Conservation (phyloP, 176 grass and related monocot genomes). For the Carex parvula region DNA sequence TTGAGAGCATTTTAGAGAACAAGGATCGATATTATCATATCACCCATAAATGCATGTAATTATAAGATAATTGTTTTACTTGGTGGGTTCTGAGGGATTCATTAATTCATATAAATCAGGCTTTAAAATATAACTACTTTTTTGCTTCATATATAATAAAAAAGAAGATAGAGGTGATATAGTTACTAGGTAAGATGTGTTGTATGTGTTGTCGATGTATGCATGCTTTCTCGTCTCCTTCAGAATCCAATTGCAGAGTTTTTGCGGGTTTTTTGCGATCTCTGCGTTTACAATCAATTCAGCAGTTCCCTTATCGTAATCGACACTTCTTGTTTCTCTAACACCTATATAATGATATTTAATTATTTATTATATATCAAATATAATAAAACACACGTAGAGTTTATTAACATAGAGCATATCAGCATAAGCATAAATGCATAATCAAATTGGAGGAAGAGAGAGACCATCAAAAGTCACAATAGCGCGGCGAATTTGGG, state of each 20-base stretch:
- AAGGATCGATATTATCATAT: too few relatives aligned
- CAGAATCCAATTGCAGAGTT: conserved; percentile 15
- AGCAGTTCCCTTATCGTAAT: conserved; percentile 17
- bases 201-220: neutral
- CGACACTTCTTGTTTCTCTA: conserved; percentile 21
- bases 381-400: neutral
- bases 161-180: neutral
- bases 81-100: neutral
- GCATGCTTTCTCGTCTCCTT: conserved; percentile 13
- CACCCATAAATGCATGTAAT: neutral
- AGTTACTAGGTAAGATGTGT: neutral
- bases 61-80: neutral
- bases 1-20: neutral
- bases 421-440: neutral
- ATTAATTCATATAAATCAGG: too few relatives aligned
- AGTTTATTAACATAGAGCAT: neutral
- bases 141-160: neutral
- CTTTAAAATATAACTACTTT: too few relatives aligned
- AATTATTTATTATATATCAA: neutral
- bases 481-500: conserved; percentile 12
- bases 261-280: conserved; percentile 11
- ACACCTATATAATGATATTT: conserved; percentile 15
- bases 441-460: neutral
- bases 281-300: conserved; percentile 1
- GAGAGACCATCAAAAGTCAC: conserved; percentile 5